phyloP scores from a whole-genome alignment of 306 rosid species.

The Vigna mungo region DNA sequence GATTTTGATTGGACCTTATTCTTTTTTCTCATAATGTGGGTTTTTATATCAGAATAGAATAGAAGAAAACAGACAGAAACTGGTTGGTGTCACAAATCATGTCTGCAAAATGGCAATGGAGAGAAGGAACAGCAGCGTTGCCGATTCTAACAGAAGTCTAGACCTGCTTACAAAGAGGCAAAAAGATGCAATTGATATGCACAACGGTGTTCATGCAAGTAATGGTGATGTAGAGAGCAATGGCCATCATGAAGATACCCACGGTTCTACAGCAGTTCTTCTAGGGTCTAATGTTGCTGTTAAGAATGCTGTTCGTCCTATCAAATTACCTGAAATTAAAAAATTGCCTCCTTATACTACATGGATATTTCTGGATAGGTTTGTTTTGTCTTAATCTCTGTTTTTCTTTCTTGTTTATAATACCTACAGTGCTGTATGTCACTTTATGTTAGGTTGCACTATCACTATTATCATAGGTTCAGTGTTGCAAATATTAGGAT shows the following conservation, averaged over 20 bases:
- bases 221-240: constrained; percentile 64
- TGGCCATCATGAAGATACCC: constrained; percentile 72
- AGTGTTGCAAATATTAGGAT: not conserved
- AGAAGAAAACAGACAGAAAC: constrained; percentile 80
- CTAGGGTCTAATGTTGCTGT: constrained; percentile 90
- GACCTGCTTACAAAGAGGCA: constrained; percentile 84
- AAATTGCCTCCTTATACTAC: constrained; percentile 96
- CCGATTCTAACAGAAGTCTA: constrained; percentile 50
- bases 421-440: not conserved
- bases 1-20: constrained; percentile 30
- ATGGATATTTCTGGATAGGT: constrained; percentile 99
- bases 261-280: constrained; percentile 92
- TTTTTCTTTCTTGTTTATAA: constrained; percentile 33
- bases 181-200: constrained; percentile 86
- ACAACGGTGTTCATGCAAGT: constrained; percentile 72
- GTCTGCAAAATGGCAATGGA: constrained; percentile 64
- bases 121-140: constrained; percentile 52
- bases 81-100: constrained; percentile 66
- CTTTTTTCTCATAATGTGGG: constrained; percentile 2
- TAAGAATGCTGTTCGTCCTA: constrained; percentile 93
- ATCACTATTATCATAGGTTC: not conserved
- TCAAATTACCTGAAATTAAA: constrained; percentile 81
- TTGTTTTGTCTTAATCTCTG: constrained; percentile 37
- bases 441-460: constrained; percentile 2
- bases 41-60: constrained; percentile 70